Conservation (phyloP, 2,329 filamentous ascomycete genomes). For the Fusarium newnesense region DNA sequence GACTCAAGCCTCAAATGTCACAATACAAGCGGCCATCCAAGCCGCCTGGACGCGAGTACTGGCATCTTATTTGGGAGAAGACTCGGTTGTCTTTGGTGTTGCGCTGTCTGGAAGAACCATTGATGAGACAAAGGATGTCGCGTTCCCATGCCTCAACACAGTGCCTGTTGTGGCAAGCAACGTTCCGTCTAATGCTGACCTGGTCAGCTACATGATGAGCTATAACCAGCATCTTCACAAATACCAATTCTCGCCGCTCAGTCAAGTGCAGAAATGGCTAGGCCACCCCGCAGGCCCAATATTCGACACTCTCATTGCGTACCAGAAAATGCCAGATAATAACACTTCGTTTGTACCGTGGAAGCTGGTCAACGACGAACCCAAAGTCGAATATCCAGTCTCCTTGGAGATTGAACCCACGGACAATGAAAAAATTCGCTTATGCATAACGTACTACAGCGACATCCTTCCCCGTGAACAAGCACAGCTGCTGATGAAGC, state of each 20-base stretch:
- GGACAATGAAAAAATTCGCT: constrained; percentile 57
- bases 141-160: constrained; percentile 85
- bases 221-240: constrained; percentile 73
- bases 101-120: constrained; percentile 80
- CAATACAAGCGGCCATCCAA: constrained; percentile 79
- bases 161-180: constrained; percentile 76
- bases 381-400: constrained; percentile 79
- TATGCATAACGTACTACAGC: constrained; percentile 74
- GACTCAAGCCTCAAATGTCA: constrained; percentile 70
- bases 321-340: constrained; percentile 69
- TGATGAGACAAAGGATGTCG: constrained; percentile 65
- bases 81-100: constrained; percentile 78
- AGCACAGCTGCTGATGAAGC: constrained; percentile 71
- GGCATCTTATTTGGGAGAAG: constrained; percentile 80
- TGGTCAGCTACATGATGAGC: constrained; percentile 72
- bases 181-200: constrained; percentile 60
- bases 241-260: constrained; percentile 77
- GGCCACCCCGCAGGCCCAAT: constrained; percentile 71
- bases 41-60: constrained; percentile 82
- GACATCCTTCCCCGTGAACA: constrained; percentile 76
- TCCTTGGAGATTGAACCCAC: constrained; percentile 81
- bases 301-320: constrained; percentile 88
- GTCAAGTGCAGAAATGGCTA: constrained; percentile 77
- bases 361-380: constrained; percentile 71
- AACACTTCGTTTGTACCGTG: constrained; percentile 57